These are phyloP conservation scores for Vigna trinervia DNA, from an alignment of 306 rosid species.

Conservation along the genomic window DNA sequence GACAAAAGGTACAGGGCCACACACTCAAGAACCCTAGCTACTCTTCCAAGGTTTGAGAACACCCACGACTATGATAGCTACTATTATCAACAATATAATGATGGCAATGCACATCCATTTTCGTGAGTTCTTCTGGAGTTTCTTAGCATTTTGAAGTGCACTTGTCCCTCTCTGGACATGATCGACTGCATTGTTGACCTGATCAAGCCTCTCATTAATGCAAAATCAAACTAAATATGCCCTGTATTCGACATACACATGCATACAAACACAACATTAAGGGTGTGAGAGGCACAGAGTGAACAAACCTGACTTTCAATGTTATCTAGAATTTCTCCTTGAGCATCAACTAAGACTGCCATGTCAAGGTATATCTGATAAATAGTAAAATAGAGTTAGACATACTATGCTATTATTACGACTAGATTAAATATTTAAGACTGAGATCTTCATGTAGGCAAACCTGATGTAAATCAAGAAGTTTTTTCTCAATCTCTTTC, in stretches of 20 bases:
- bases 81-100: conserved; percentile 70
- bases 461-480: conserved; percentile 96
- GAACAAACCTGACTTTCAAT: conserved; percentile 90
- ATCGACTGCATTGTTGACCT: conserved; percentile 76
- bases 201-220: conserved; percentile 61
- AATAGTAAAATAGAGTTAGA: conserved; percentile 36
- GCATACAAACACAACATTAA: conserved; percentile 35
- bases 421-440: conserved; percentile 11
- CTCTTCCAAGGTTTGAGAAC: conserved; percentile 88
- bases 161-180: conserved; percentile 86
- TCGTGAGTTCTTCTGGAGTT: conserved; percentile 83
- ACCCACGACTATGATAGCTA: conserved; percentile 73
- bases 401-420: background rate
- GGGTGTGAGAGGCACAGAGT: conserved; percentile 1
- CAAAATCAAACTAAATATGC: conserved; percentile 44
- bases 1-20: conserved; percentile 48
- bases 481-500: conserved; percentile 92
- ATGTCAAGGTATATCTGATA: conserved; percentile 87
- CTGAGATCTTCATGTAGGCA: conserved; percentile 27
- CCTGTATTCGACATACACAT: conserved; percentile 39
- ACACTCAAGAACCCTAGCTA: conserved; percentile 64
- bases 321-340: conserved; percentile 90
- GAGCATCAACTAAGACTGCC: conserved; percentile 97
- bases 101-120: conserved; percentile 92
- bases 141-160: conserved; percentile 84